Base-by-base conservation (phyloP, 805 yeast genomes). In the Wickerhamomyces alni region DNA sequence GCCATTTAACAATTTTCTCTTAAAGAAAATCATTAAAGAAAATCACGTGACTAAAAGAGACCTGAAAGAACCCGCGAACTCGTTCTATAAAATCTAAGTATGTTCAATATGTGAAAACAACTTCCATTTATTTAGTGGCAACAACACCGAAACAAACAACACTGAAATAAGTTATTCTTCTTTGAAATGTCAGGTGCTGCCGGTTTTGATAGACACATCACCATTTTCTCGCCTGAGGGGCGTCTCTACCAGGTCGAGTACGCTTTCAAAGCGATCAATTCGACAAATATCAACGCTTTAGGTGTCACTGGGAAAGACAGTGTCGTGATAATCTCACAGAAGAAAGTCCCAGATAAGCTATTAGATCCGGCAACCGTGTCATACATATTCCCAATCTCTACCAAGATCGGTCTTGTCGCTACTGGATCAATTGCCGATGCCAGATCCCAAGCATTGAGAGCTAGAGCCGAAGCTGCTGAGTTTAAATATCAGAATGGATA, bases 121-220 rank as follows among this genome's bases (percentile, higher is more conserved):
- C n/a, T n/a, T n/a, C n/a, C n/a, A n/a, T n/a, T n/a, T n/a, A n/a
- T n/a, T n/a, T n/a, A 21, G 24, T 21, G 24, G 24, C 24, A 21
- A 21, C 24, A 21, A 6, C 24, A 21, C 24, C 6, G 9, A 21
- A 21, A 21, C 24, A 21, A 21, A 21, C 9, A 30, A 31, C 35
- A 35, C 33, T 40, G 22, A 31, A n/a, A n/a, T n/a, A n/a, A n/a
- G n/a, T n/a, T n/a, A n/a, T n/a, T 10, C 15, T 24, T 8, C 26
- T 18, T 8, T 13, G n/a, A 36, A 19, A 61, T 68, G 72, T 72
- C 72, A 41, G 73, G 74, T 37, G 66, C 65, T 46, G 95, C 98
- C n/a, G 99, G 99, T 39, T 93, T 89, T 63, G 99, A 93, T 69
- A 85, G 99, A 72, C 99, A 93, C 64, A 93, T 93, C 63, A 93